Evolutionary conservation across 306 rosid species (phyloP), one percentile per base, ranked within the genome.

Genomic region (Lupinus albus): DNA sequence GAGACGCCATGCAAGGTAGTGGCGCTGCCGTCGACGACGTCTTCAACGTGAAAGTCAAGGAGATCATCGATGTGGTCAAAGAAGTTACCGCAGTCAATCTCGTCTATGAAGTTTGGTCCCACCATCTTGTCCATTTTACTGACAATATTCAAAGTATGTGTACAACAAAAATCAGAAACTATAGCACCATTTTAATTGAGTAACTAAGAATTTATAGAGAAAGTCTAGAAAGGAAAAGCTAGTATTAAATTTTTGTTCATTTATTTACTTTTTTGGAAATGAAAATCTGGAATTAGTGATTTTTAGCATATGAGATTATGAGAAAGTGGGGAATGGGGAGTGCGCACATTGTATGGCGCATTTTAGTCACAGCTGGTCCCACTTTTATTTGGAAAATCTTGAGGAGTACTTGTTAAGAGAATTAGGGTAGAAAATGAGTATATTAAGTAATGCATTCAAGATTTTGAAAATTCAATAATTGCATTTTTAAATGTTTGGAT

Each of bases 1-100:
- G 83, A n/a, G 16, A 74, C 21, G 6, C 75, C 63, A 0, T 86
- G 84, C 35, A 70, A 74, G 49, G 88, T 81, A 32, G 83, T 76
- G 8, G 14, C 47, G 45, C 12, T 11, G 7, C 15, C 64, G 11
- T 20, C 69, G 6, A 81, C 88, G 13, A 78, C 85, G 48, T 86
- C 91, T 3, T 86, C 89, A 6, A 71, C 66, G 1, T 96, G 88
- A 75, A 88, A 88, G 47, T 88, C 96, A 10, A 91, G 90, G 12
- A 94, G 79, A 85, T 94, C 97, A 35, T 94, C 99, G 67, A 94
- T 90, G 70, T 91, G 88, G 77, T 94, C 97, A 76, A 94, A 90
- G 95, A 90, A 88, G 88, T 82, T 88, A 1, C 86, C 92, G 69
- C 96, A 88, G 85, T 94, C 99, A 12, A 93, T 62, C 41, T 93